A percentile compares a stretch with the other conserved stretches of the same genome.
Evolutionary conservation across 1,284 basidiomycete genomes (phyloP).

Genomic region (Farysia itapuensis): DNA sequence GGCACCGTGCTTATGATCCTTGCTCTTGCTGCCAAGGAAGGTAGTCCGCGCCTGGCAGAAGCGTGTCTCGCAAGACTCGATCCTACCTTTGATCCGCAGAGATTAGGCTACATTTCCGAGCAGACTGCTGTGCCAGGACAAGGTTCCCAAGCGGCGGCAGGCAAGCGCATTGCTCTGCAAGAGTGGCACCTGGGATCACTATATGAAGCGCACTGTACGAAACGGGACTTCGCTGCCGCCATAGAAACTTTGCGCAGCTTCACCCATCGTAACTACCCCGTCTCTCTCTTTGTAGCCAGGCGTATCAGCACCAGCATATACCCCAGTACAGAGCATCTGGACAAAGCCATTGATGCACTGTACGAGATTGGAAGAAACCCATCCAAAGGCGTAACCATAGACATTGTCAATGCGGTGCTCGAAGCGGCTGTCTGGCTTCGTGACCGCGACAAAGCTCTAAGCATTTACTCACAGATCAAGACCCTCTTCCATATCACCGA

Average conservation of each 20-base stretch:
- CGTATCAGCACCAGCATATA: slow-evolving; percentile 23
- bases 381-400: slow-evolving; percentile 7
- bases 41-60: slow-evolving; percentile 17
- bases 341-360: slow-evolving; percentile 14
- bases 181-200: slow-evolving; percentile 46
- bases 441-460: slow-evolving; percentile 16
- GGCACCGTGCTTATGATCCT: slow-evolving; percentile 35
- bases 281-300: slow-evolving; percentile 5
- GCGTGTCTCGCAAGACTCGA: slow-evolving; percentile 12
- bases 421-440: slow-evolving; percentile 19
- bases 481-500: slow-evolving; percentile 1
- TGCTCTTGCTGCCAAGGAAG: slow-evolving; percentile 31
- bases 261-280: slow-evolving; percentile 1
- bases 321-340: slow-evolving; percentile 2
- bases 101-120: background rate
- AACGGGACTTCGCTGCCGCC: slow-evolving; percentile 21
- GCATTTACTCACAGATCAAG: slow-evolving; percentile 21
- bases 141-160: background rate
- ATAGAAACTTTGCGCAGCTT: slow-evolving; percentile 14
- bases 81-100: slow-evolving; percentile 2
- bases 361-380: slow-evolving; percentile 1
- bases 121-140: too few species aligned
- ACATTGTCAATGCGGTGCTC: slow-evolving; percentile 25
- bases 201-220: slow-evolving; percentile 40
- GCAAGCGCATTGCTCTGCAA: slow-evolving; percentile 14